Conservation (phyloP, 2,329 filamentous ascomycete species). For the Apiospora rasikravindrae region DNA sequence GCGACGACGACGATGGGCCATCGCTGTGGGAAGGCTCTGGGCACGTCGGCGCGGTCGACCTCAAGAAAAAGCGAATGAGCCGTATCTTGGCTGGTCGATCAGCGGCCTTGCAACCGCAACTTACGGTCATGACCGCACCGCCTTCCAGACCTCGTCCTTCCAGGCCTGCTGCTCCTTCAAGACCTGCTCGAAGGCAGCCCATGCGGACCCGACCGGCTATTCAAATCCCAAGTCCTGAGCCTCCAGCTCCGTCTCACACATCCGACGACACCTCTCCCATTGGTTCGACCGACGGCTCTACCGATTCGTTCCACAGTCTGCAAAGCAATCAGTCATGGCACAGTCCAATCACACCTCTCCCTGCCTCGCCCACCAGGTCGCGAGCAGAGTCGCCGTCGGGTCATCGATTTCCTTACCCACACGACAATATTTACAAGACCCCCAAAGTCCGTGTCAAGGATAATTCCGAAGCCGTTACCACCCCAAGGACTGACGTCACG, state of each 20-base stretch:
- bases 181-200: neutral
- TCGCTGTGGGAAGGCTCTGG: conserved; percentile 37
- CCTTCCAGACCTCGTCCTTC: conserved; percentile 38
- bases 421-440: conserved; percentile 45
- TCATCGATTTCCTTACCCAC: conserved; percentile 42
- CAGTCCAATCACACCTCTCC: conserved; percentile 48
- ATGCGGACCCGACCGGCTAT: neutral
- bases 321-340: conserved; percentile 53
- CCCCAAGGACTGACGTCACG: conserved; percentile 38
- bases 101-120: conserved; percentile 45
- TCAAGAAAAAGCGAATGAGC: conserved; percentile 35
- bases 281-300: conserved; percentile 51
- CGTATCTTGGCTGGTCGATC: conserved; percentile 42
- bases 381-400: conserved; percentile 38
- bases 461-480: conserved; percentile 41
- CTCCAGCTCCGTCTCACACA: conserved; percentile 29
- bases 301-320: conserved; percentile 60
- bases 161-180: neutral
- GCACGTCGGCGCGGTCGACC: conserved; percentile 34
- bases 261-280: conserved; percentile 49
- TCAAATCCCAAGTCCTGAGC: neutral
- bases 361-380: conserved; percentile 51
- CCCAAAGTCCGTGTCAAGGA: conserved; percentile 38
- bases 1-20: conserved; percentile 27
- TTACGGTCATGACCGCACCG: conserved; percentile 48